Conservation (phyloP, 495 filamentous ascomycete species). For the Podospora sp. region DNA sequence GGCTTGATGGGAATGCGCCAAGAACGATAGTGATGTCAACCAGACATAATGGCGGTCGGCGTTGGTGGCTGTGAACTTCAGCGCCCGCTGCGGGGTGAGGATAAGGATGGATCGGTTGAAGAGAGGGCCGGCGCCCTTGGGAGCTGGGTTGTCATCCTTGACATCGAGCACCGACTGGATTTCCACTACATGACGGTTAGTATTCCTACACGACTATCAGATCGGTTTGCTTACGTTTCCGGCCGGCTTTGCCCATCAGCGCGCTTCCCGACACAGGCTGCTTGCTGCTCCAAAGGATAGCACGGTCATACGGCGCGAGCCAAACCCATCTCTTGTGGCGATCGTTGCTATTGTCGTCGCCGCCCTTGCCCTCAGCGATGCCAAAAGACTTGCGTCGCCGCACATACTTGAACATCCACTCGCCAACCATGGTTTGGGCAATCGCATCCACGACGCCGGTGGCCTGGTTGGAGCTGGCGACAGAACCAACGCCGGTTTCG, state of each 20-base stretch:
- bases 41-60: constrained; percentile 91
- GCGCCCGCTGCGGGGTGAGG: constrained; percentile 85
- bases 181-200: constrained; percentile 61
- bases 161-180: constrained; percentile 98
- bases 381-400: constrained; percentile 90
- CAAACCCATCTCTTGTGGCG: constrained; percentile 98
- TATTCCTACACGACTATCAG: constrained; percentile 11
- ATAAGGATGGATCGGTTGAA: constrained; percentile 97
- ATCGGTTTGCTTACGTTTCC: constrained; percentile 73
- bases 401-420: constrained; percentile 99
- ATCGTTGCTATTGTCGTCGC: constrained; percentile 63
- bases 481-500: constrained; percentile 54
- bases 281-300: constrained; percentile 98
- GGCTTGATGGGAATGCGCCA: constrained; percentile 79
- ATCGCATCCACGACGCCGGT: constrained; percentile 95
- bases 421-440: constrained; percentile 96
- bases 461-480: constrained; percentile 63
- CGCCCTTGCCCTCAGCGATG: constrained; percentile 64
- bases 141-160: constrained; percentile 87
- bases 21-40: constrained; percentile 90
- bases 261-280: constrained; percentile 87
- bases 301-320: constrained; percentile 92
- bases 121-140: constrained; percentile 65
- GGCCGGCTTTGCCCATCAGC: constrained; percentile 90
- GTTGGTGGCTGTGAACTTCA: constrained; percentile 89